Conservation (phyloP, 495 filamentous ascomycete genomes). For the Xylaria intraflava region DNA sequence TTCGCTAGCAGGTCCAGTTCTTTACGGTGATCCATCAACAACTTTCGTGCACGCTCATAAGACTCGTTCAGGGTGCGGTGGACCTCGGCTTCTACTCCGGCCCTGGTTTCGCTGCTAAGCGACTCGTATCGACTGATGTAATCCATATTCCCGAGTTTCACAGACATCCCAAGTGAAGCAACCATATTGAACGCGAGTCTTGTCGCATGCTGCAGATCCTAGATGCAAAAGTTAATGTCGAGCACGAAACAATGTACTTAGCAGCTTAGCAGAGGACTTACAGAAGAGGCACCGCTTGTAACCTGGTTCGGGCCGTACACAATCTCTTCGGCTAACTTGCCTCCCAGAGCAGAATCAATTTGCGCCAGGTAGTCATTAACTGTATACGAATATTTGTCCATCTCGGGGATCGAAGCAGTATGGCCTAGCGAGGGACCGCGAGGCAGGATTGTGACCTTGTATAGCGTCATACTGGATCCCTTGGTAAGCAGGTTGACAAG, state of each 20-base stretch:
- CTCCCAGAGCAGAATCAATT: conserved; percentile 82
- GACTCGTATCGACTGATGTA: conserved; percentile 69
- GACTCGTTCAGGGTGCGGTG: conserved; percentile 78
- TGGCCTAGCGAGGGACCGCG: conserved; percentile 79
- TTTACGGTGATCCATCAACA: conserved; percentile 63
- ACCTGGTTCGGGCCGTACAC: conserved; percentile 84
- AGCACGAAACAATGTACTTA: neutral
- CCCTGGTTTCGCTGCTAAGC: conserved; percentile 76
- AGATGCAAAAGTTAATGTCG: neutral
- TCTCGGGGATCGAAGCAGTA: conserved; percentile 77
- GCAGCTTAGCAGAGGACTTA: conserved; percentile 47
- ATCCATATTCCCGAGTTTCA: conserved; percentile 83
- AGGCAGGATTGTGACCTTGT: conserved; percentile 96
- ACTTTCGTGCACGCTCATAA: conserved; percentile 60
- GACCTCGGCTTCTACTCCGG: conserved; percentile 79
- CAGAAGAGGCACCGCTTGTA: conserved; percentile 69
- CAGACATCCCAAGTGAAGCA: conserved; percentile 79
- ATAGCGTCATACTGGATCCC: conserved; percentile 62
- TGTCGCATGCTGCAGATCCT: conserved; percentile 83
- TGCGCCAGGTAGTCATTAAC: conserved; percentile 65
- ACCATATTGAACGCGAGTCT: conserved; percentile 76
- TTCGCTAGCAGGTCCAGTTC: conserved; percentile 83
- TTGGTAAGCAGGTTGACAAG: conserved; percentile 76
- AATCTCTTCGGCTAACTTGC: conserved; percentile 90
- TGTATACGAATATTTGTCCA: conserved; percentile 77